Base-by-base conservation (phyloP, 768 basidiomycete species). In the Strobilomyces dryophilus region DNA sequence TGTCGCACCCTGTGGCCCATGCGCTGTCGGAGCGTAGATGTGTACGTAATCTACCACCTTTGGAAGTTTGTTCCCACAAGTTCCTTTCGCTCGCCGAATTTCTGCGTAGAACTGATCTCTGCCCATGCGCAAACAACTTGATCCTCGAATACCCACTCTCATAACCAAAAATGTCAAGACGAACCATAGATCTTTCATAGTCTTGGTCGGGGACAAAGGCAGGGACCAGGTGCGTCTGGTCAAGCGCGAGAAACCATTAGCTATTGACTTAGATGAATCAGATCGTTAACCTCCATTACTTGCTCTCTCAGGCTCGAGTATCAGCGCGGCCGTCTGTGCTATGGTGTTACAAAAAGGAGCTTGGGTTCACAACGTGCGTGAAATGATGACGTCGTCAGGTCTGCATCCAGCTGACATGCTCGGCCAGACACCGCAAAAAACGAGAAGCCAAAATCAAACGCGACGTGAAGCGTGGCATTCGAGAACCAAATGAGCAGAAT, bases 321-420 rank as follows among this genome's bases (percentile, higher is more conserved):
- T 93, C 91, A 20, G 88, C 92, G 5, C 78, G 93, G 15, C 93
- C 93, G 2, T 91, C 88, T 8, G 94, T 97, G 2, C 73, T 98
- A 55, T 99, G 97, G 97, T 97, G 94, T 62, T 99, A 99, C 78
- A 98, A 97, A 74, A 98, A 98, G 67, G 95, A 98, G 36, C 78
- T 99, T 0, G 95, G 95, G 0, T 99, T 99, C 65, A 94, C 93
- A 9, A 94, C 82, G 91, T 88, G 61, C 59, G 83, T 74, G 24
- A 10, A 18, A 48, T 49, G 24, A 36, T 3, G 11, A 18, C 17
- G 12, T 20, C 12, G 27, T 27, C 35, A 45, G 48, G 27, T 18
- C 10, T 6, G 6, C 17, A 31, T 10, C 39, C 18, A 2, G 32
- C 45, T 40, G 32, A 43, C 45, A 27, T 18, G 8, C 24, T 46